Conservation (phyloP, 257 asterid species). For the Plantago major region DNA sequence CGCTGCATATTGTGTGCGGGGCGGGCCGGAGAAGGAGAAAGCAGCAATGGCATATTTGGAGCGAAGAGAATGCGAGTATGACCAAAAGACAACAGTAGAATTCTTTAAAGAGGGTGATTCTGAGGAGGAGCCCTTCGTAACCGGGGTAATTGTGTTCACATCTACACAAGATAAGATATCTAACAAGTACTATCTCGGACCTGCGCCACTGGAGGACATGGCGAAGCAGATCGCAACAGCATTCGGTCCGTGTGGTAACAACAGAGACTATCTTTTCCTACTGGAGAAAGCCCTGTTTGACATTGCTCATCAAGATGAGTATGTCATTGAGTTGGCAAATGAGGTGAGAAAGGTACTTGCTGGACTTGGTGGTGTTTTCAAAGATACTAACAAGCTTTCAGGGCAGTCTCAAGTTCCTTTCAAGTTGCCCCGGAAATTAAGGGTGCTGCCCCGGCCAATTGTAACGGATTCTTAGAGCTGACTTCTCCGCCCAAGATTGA, state of each 20-base stretch:
- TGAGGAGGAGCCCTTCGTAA: slow-evolving; percentile 39
- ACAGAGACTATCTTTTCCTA: slow-evolving; percentile 78
- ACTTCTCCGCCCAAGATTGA: not conserved
- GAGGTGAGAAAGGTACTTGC: slow-evolving; percentile 74
- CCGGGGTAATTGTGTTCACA: slow-evolving; percentile 84
- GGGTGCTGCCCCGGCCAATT: slow-evolving; percentile 44
- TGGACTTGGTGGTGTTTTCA: slow-evolving; percentile 26
- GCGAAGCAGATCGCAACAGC: slow-evolving; percentile 92
- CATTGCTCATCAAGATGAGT: slow-evolving; percentile 82
- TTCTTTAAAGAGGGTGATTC: slow-evolving; percentile 70
- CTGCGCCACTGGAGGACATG: slow-evolving; percentile 88
- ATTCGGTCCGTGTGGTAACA: slow-evolving; percentile 85
- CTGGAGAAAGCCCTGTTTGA: slow-evolving; percentile 80
- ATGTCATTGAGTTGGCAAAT: slow-evolving; percentile 69
- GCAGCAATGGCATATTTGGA: slow-evolving; percentile 87
- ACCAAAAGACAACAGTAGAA: slow-evolving; percentile 60
- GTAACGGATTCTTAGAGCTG: slow-evolving; percentile 37
- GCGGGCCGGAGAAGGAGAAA: slow-evolving; percentile 73
- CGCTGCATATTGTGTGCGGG: slow-evolving; percentile 79
- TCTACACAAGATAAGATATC: slow-evolving; percentile 74
- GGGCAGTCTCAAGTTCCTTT: slow-evolving; percentile 28
- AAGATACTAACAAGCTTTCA: slow-evolving; percentile 34
- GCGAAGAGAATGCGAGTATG: slow-evolving; percentile 89
- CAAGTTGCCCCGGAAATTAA: slow-evolving; percentile 35
- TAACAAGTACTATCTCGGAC: slow-evolving; percentile 85